A percentile compares a stretch with the other conserved stretches of the same genome.
These are phyloP conservation scores for Vitis rupestris DNA, from an alignment of 164 flowering plant genomes.

Conservation along the genomic window DNA sequence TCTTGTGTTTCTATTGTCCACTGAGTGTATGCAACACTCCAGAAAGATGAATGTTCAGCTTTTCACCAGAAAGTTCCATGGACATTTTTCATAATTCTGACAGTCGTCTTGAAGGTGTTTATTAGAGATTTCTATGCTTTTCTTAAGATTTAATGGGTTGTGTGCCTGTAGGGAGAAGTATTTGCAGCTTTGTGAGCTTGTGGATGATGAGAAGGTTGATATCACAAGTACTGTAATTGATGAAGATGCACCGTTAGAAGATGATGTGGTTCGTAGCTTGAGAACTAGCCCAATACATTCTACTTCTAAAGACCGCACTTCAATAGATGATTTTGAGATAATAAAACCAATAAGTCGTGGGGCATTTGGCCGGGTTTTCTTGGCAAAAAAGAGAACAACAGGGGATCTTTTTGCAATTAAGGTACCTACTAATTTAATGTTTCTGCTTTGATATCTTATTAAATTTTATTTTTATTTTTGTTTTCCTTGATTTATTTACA, in stretches of 20 bases:
- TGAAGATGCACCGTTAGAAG: constrained; percentile 93
- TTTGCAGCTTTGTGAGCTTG: constrained; percentile 83
- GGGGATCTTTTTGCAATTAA: constrained; percentile 99
- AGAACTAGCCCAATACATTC: constrained; percentile 86
- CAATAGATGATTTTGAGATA: constrained; percentile 98
- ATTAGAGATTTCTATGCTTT: neutral
- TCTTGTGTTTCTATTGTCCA: neutral
- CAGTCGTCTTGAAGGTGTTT: neutral
- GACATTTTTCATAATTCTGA: neutral
- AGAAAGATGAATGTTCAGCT: too few species aligned
- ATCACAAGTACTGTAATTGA: constrained; percentile 77
- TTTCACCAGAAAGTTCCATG: neutral
- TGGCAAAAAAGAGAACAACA: constrained; percentile 96
- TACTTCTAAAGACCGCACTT: constrained; percentile 81
- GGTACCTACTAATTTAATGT: constrained; percentile 38
- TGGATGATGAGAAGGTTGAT: constrained; percentile 89
- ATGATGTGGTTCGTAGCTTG: constrained; percentile 92
- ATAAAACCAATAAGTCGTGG: constrained; percentile 99
- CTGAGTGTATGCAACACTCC: neutral
- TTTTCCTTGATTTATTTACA: neutral
- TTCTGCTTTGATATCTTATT: neutral
- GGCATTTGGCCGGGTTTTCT: constrained; percentile 95
- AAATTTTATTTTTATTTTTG: too few species aligned
- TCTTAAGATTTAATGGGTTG: constrained; percentile 1
- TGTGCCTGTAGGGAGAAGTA: constrained; percentile 79